A percentile compares a stretch with the other conserved stretches of the same genome.
phyloP scores from a whole-genome alignment of 371 early-diverging fungal species.

The Rhizopus stolonifer region DNA sequence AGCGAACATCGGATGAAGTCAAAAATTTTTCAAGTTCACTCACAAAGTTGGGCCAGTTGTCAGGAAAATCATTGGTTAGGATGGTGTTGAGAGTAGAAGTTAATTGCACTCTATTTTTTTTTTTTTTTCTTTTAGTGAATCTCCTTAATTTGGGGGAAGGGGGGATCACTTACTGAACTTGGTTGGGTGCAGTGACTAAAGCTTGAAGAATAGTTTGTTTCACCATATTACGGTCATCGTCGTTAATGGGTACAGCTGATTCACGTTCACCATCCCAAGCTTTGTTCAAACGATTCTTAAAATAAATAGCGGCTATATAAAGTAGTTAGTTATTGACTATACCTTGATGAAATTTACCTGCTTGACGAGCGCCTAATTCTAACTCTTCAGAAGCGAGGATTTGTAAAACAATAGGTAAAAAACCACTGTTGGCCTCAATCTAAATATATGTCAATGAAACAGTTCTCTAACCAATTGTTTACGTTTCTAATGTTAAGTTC shows the following conservation, averaged over 20 bases:
- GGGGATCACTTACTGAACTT: constrained; percentile 73
- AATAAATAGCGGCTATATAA: constrained; percentile 93
- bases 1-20: constrained; percentile 62
- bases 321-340: no score
- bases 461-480: no score
- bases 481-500: constrained; percentile 56
- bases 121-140: background rate
- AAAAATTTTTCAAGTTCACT: constrained; percentile 63
- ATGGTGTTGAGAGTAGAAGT: constrained; percentile 70
- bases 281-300: constrained; percentile 85
- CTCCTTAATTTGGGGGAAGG: no score
- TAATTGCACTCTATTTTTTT: constrained; percentile 67
- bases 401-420: constrained; percentile 70
- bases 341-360: no score
- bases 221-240: constrained; percentile 75
- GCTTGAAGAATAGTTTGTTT: constrained; percentile 78
- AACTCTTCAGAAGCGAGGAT: constrained; percentile 64
- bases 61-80: constrained; percentile 74
- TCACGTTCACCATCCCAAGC: constrained; percentile 67
- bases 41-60: constrained; percentile 83
- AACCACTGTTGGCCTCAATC: constrained; percentile 62
- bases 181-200: constrained; percentile 67
- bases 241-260: constrained; percentile 54
- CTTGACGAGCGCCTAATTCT: constrained; percentile 70
- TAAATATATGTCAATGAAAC: no score